These are phyloP conservation scores for Clonostachys solani DNA, from an alignment of 2,329 filamentous ascomycete genomes.

Conservation along the genomic window DNA sequence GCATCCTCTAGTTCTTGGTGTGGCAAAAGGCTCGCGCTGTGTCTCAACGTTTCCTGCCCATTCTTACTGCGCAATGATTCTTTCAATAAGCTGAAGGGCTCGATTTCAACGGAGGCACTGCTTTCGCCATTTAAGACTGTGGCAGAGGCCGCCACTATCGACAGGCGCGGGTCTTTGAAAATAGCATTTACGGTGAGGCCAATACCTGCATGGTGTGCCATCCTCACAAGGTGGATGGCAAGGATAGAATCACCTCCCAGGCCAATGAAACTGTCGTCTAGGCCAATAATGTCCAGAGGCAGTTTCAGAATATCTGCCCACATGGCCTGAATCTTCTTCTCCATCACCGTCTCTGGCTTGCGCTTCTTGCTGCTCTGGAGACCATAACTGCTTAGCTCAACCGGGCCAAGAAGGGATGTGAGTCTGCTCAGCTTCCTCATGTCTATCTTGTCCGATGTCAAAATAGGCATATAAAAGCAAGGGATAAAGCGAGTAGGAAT, in stretches of 20 bases:
- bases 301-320: constrained; percentile 4
- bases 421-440: neutral
- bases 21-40: neutral
- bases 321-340: constrained; percentile 4
- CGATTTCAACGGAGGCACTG: neutral
- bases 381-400: constrained; percentile 1
- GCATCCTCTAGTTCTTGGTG: neutral
- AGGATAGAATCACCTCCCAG: constrained; percentile 8
- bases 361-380: neutral
- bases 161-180: constrained; percentile 35
- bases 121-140: neutral
- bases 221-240: constrained; percentile 6
- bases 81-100: neutral
- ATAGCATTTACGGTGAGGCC: constrained; percentile 37
- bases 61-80: neutral
- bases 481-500: constrained; percentile 6
- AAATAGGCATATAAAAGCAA: constrained; percentile 3
- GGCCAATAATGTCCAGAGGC: constrained; percentile 1
- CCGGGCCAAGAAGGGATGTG: neutral
- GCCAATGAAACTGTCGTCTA: constrained; percentile 8
- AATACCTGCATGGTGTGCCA: constrained; percentile 15
- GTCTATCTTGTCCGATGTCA: constrained; percentile 7
- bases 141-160: neutral
- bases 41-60: neutral
- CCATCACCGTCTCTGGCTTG: neutral